Conservation (phyloP, 148 eudicot species). For the Pouteria glomerata region DNA sequence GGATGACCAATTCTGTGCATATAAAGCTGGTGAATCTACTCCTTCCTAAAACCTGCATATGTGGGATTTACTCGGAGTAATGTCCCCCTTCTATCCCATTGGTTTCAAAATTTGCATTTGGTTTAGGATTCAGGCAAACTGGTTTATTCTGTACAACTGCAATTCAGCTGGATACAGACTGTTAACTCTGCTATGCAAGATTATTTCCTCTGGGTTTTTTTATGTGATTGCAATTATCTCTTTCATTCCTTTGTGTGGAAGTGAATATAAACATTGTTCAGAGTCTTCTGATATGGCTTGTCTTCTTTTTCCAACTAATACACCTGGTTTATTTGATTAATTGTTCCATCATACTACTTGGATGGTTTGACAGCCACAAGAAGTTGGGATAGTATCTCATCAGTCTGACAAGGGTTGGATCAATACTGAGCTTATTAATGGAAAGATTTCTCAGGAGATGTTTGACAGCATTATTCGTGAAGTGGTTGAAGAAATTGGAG, state of each 20-base stretch:
- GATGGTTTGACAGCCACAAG: conserved; percentile 65
- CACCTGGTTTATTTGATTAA: neutral
- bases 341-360: neutral
- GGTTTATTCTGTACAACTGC: neutral
- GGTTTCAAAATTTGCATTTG: neutral
- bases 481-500: conserved; percentile 95
- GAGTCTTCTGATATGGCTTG: neutral
- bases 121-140: neutral
- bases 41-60: neutral
- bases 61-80: neutral
- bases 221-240: neutral
- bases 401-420: conserved; percentile 14
- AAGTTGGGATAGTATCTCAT: conserved; percentile 56
- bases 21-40: neutral
- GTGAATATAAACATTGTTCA: neutral
- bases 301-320: neutral
- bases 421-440: conserved; percentile 26
- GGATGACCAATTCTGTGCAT: neutral
- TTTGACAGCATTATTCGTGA: conserved; percentile 86
- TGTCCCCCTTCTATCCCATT: neutral
- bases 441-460: conserved; percentile 77
- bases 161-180: neutral
- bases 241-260: neutral
- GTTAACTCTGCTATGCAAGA: neutral
- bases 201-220: neutral